These are phyloP conservation scores for Sphagnum fallax DNA, from an alignment of 228 moss, liverwort and hornwort genomes.

Conservation along the genomic window DNA sequence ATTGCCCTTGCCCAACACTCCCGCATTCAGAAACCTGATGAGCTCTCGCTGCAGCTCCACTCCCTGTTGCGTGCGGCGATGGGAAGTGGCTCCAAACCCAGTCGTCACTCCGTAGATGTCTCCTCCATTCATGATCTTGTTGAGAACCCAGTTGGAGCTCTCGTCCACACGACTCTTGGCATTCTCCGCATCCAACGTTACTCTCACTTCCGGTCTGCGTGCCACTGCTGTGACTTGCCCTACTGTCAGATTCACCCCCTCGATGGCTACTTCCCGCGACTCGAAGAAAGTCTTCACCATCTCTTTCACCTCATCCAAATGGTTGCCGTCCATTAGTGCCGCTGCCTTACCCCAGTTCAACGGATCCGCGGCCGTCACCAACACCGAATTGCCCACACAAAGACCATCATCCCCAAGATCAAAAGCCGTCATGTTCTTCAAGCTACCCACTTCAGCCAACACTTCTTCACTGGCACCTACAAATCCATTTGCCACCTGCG, in stretches of 20 bases:
- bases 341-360: neutral
- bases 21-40: conserved; percentile 20
- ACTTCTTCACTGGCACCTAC: too few species aligned
- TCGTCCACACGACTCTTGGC: conserved; percentile 27
- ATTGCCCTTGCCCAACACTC: conserved; percentile 5
- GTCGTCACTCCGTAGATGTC: conserved; percentile 26
- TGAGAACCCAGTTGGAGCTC: conserved; percentile 20
- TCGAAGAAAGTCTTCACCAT: neutral
- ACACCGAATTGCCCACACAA: too few species aligned
- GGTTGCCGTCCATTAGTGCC: neutral
- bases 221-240: conserved; percentile 24
- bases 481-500: too few species aligned
- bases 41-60: conserved; percentile 11
- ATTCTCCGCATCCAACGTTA: conserved; percentile 19
- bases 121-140: conserved; percentile 14
- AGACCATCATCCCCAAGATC: too few species aligned
- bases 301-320: conserved; percentile 2
- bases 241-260: conserved; percentile 17
- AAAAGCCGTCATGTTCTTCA: too few species aligned
- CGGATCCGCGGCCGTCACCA: neutral
- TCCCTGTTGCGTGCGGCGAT: conserved; percentile 15
- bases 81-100: conserved; percentile 27
- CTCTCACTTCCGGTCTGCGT: conserved; percentile 15
- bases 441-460: too few species aligned
- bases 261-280: conserved; percentile 1